Conservation (phyloP, 78 protist species). For the Dictyostelium purpureum region DNA sequence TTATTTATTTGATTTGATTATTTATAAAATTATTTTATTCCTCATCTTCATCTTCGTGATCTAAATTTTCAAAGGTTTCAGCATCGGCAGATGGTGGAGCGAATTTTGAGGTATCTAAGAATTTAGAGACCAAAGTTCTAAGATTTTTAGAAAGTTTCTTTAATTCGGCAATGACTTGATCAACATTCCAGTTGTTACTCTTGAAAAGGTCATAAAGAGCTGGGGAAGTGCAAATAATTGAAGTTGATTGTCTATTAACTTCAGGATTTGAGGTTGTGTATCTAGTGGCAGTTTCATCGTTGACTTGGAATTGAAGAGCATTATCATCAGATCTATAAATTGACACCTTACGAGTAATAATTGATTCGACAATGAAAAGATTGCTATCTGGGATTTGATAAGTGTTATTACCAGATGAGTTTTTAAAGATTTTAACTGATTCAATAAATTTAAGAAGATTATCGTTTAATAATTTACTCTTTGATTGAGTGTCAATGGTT, state of each 20-base stretch:
- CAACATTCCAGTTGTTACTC: constrained; percentile 40
- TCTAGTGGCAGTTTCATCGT: constrained; percentile 50
- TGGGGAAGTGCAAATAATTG: constrained; percentile 54
- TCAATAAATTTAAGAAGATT: constrained; percentile 30
- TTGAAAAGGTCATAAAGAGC: constrained; percentile 56
- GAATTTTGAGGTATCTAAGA: background rate
- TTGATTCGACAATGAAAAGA: constrained; percentile 54
- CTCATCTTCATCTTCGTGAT: constrained; percentile 17
- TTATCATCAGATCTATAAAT: constrained; percentile 30
- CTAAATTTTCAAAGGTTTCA: background rate
- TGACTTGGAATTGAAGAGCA: constrained; percentile 40
- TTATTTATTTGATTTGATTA: no score
- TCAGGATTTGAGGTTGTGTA: constrained; percentile 52
- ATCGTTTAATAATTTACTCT: constrained; percentile 8
- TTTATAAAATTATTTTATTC: no score
- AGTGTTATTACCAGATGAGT: constrained; percentile 11
- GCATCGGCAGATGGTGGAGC: background rate
- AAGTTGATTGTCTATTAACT: constrained; percentile 7
- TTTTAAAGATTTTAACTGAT: constrained; percentile 33
- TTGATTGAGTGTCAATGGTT: constrained; percentile 34
- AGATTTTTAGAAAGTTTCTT: constrained; percentile 44
- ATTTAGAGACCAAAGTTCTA: constrained; percentile 36
- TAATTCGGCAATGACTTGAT: constrained; percentile 28
- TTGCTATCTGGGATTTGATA: constrained; percentile 58
- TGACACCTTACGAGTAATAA: constrained; percentile 39